Base-by-base conservation (phyloP, 176 grass and related monocot species). In the Aegilops bicornis region DNA sequence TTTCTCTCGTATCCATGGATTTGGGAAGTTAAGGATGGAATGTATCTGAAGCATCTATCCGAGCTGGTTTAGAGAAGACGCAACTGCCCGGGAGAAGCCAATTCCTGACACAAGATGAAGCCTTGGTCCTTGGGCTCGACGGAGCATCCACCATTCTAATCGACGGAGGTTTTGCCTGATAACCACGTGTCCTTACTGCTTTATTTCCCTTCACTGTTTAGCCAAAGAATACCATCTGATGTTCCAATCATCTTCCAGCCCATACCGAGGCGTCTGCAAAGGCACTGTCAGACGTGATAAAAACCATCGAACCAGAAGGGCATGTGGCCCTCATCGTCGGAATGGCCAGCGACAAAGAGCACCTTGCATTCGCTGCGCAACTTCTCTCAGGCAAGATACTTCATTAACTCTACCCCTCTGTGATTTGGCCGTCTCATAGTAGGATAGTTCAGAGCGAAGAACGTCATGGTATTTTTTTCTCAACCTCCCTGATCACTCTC, bases 281-380 rank as follows among this genome's bases (percentile, higher is more conserved):
- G 89, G 91, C 89, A 48, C 86, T 95, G 67, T 85, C 88, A 7
- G 93, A 88, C 0, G 86, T 98, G 65, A 88, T 98, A 85, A 48
- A 60, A 81, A 87, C 77, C 19, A 82, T 89, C 11, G 86, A 88
- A 78, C 86, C 64, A 10, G 66, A 87, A 35, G 91, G 91, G 6
- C 88, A 82, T 63, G 61, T 94, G 65, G 90, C 93, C 69, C 76
- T 98, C 84, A 73, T 98, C 47, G 82, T 98, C 20, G 93, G 90
- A 65, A 98, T 98, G 96, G 96, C 93, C 19, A 89, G 40, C 47
- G 96, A 95, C 85, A 98, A 98, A 47, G 93, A 94, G 16, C 93
- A 98, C 71, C 59, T 92, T 4, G 81, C 90, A 25, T 98, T 98
- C 58, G 88, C 96, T 14, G 88, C 73, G 47, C 88, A 95, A 60